Evolutionary conservation across 1,284 basidiomycete genomes (phyloP).

Genomic region (Sanguinoderma infundibulare): DNA sequence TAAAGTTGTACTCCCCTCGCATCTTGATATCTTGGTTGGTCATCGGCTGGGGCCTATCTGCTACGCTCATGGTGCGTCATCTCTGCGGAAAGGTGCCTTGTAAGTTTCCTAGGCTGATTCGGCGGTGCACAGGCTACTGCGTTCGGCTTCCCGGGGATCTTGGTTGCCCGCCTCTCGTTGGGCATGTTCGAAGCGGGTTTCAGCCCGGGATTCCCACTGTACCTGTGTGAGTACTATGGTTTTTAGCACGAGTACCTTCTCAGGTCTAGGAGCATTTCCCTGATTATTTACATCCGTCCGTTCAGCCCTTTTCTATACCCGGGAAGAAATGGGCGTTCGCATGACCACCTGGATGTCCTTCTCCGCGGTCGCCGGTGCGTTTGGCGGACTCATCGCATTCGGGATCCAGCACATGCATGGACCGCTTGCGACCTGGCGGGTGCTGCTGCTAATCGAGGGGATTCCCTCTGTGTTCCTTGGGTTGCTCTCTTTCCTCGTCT

Average conservation of each 20-base stretch:
- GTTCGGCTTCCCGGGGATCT: slow-evolving; percentile 59
- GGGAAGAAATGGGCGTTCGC: slow-evolving; percentile 69
- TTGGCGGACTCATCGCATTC: slow-evolving; percentile 76
- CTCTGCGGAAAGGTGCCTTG: not conserved
- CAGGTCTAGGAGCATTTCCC: too few species aligned
- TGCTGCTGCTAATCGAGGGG: slow-evolving; percentile 83
- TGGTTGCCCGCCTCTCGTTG: slow-evolving; percentile 61
- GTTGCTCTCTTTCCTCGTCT: slow-evolving; percentile 61
- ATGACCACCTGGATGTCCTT: slow-evolving; percentile 82
- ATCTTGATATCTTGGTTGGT: slow-evolving; percentile 69
- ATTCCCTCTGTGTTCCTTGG: slow-evolving; percentile 75
- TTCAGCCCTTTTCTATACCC: slow-evolving; percentile 70
- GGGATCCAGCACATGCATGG: slow-evolving; percentile 63
- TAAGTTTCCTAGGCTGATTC: not conserved
- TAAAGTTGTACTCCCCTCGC: slow-evolving; percentile 70
- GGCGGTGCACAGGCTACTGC: slow-evolving; percentile 51
- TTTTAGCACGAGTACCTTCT: slow-evolving; percentile 32
- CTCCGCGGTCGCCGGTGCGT: slow-evolving; percentile 79
- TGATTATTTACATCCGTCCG: too few species aligned
- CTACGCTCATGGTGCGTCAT: slow-evolving; percentile 64
- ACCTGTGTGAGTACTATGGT: slow-evolving; percentile 64
- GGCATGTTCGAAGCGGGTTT: slow-evolving; percentile 78
- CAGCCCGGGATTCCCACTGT: slow-evolving; percentile 75
- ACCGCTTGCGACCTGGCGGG: slow-evolving; percentile 60
- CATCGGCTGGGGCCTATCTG: slow-evolving; percentile 73